phyloP scores from a whole-genome alignment of 208 protist genomes.

The Leishmania lainsoni region DNA sequence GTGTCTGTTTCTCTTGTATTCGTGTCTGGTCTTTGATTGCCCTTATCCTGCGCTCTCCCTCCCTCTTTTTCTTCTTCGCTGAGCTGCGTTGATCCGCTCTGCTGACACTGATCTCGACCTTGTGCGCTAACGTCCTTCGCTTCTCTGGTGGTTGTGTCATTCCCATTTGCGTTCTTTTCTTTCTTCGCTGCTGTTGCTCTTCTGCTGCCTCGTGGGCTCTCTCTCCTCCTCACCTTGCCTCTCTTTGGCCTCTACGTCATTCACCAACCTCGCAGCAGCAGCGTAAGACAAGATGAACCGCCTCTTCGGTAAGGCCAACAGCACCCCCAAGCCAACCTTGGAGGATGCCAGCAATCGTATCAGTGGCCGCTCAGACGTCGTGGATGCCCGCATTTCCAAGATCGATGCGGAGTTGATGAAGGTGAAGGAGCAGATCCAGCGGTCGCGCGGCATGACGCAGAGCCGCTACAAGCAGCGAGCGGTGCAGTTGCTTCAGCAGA shows the following conservation, averaged over 20 bases:
- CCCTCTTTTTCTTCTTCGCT: background rate
- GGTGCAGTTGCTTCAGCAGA: conserved; percentile 91
- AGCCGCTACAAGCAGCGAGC: conserved; percentile 92
- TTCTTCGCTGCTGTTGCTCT: background rate
- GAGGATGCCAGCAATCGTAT: conserved; percentile 86
- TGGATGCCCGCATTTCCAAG: conserved; percentile 83
- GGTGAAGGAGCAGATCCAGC: conserved; percentile 81
- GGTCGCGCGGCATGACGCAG: conserved; percentile 65
- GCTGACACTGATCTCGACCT: background rate
- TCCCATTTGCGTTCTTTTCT: background rate
- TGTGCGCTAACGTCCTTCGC: background rate
- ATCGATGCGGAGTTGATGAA: conserved; percentile 90
- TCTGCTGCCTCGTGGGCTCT: background rate
- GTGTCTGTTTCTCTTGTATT: background rate
- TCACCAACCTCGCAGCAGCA: background rate
- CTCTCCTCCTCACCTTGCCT: conserved; percentile 4
- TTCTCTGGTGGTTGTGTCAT: too few relatives aligned
- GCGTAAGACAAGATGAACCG: conserved; percentile 71
- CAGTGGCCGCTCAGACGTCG: conserved; percentile 61
- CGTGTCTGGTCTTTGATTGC: background rate
- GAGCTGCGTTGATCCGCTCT: background rate
- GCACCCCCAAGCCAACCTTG: conserved; percentile 78
- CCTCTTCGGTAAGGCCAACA: conserved; percentile 84
- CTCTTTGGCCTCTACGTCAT: background rate
- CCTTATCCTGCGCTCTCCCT: background rate